phyloP scores from a whole-genome alignment of 140 eudicot genomes.

The Senecio squalidus region DNA sequence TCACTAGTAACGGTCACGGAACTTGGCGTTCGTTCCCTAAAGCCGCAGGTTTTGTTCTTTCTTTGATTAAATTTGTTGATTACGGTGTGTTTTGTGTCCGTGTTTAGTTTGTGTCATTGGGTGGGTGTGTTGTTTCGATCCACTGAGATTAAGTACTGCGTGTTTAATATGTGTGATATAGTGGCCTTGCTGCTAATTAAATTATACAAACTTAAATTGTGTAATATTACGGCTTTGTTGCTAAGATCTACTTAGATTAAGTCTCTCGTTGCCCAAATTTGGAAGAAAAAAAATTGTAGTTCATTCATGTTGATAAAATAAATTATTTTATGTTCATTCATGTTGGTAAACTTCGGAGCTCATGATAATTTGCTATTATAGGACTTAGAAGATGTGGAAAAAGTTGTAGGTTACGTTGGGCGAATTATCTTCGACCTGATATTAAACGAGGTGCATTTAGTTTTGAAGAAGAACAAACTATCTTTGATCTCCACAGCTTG shows the following conservation, averaged over 20 bases:
- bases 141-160: no score
- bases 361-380: constrained; percentile 13
- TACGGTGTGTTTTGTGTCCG: neutral
- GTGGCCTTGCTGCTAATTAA: no score
- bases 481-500: constrained; percentile 44
- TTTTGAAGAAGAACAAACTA: constrained; percentile 53
- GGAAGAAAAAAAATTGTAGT: neutral
- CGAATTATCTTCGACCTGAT: constrained; percentile 72
- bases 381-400: constrained; percentile 73
- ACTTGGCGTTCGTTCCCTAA: constrained; percentile 83
- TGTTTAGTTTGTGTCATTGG: no score
- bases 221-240: no score
- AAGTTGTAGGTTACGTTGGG: constrained; percentile 79
- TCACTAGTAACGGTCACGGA: constrained; percentile 57
- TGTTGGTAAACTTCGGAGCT: neutral
- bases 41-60: constrained; percentile 53
- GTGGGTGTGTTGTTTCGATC: no score
- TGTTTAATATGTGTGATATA: no score
- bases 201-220: no score
- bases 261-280: neutral
- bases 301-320: no score
- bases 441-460: constrained; percentile 62
- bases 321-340: neutral
- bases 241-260: no score
- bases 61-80: constrained; percentile 2